A percentile compares a stretch with the other conserved stretches of the same genome.
These are phyloP conservation scores for Cercophora samala DNA, from an alignment of 495 filamentous ascomycete genomes.

Conservation along the genomic window DNA sequence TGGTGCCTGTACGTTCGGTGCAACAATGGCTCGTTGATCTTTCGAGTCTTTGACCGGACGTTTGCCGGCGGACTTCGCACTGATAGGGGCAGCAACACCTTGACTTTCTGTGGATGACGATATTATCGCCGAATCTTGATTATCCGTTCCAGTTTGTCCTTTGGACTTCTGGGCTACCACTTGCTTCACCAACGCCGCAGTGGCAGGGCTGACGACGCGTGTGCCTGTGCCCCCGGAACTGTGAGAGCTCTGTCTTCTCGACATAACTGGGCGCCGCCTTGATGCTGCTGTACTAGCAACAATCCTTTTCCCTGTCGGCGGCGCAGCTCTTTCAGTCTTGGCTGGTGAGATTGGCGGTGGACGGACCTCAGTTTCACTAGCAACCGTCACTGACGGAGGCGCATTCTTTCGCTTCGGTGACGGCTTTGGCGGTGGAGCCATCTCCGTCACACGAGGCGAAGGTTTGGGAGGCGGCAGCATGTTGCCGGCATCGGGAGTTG, in stretches of 20 bases:
- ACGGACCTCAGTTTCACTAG: not conserved
- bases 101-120: not conserved
- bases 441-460: slow-evolving; percentile 13
- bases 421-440: slow-evolving; percentile 28
- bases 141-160: not conserved
- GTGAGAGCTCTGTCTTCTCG: slow-evolving; percentile 43
- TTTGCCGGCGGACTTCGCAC: not conserved
- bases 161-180: not conserved
- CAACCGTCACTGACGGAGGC: not conserved
- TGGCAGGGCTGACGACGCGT: slow-evolving; percentile 3
- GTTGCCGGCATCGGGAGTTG: slow-evolving; percentile 13
- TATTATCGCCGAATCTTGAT: not conserved
- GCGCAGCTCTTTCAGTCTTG: slow-evolving; percentile 26
- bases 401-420: slow-evolving; percentile 1
- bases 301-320: slow-evolving; percentile 34
- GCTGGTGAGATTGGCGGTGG: slow-evolving; percentile 14
- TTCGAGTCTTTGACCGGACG: not conserved
- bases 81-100: not conserved
- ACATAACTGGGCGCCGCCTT: slow-evolving; percentile 36
- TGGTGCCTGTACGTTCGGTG: not conserved
- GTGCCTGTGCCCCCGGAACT: slow-evolving; percentile 25
- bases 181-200: slow-evolving; percentile 8
- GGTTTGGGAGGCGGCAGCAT: slow-evolving; percentile 15
- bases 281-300: slow-evolving; percentile 35
- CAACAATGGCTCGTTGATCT: not conserved